Conservation (phyloP, 352 stramenopile species). For the Phytopythium litorale region DNA sequence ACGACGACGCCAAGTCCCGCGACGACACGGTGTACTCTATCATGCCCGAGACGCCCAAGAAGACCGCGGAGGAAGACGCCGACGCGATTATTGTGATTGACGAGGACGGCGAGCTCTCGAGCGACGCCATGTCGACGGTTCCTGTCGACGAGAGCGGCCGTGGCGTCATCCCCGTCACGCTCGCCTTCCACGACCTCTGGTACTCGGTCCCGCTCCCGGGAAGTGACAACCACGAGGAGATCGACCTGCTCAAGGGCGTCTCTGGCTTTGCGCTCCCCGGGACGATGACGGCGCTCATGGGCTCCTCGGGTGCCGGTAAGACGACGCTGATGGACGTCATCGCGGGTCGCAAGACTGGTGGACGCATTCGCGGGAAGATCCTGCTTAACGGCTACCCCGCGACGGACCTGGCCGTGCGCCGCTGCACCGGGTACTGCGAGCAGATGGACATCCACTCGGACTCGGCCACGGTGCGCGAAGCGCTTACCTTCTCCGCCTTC, state of each 20-base stretch:
- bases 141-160: slow-evolving; percentile 11
- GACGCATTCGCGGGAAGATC: background rate
- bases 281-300: slow-evolving; percentile 62
- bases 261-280: slow-evolving; percentile 45
- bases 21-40: slow-evolving; percentile 13
- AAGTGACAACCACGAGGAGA: slow-evolving; percentile 16
- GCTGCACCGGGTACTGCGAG: slow-evolving; percentile 24
- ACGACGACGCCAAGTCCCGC: slow-evolving; percentile 5
- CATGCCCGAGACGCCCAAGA: slow-evolving; percentile 18
- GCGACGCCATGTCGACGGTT: slow-evolving; percentile 15
- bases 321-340: slow-evolving; percentile 91
- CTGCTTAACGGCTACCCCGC: slow-evolving; percentile 3
- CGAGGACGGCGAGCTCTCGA: slow-evolving; percentile 9
- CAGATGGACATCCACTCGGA: slow-evolving; percentile 85
- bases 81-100: slow-evolving; percentile 13
- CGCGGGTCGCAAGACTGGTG: slow-evolving; percentile 34
- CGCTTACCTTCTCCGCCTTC: slow-evolving; percentile 81
- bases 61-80: slow-evolving; percentile 3
- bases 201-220: slow-evolving; percentile 35
- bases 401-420: background rate
- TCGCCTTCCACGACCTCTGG: slow-evolving; percentile 36
- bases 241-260: slow-evolving; percentile 73
- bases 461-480: slow-evolving; percentile 84
- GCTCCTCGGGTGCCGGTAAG: slow-evolving; percentile 57
- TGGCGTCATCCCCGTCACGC: slow-evolving; percentile 24